Conservation (phyloP, 805 yeast genomes). For the Allodekkera sacchari region DNA sequence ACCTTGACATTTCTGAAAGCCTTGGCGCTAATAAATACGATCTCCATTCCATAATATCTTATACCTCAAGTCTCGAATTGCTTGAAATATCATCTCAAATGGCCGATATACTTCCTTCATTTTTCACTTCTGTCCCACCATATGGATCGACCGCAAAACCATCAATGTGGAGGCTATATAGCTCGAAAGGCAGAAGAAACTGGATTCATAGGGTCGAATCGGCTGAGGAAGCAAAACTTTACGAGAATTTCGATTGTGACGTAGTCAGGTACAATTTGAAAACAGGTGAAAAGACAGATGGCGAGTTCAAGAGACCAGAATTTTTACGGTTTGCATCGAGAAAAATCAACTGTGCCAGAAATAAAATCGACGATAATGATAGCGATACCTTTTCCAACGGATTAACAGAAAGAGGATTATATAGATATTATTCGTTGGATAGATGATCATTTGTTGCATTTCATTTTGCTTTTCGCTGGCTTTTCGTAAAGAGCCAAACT, state of each 20-base stretch:
- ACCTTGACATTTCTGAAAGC: conserved; percentile 36
- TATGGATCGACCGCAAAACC: conserved; percentile 10
- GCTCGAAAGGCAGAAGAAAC: conserved; percentile 51
- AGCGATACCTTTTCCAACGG: conserved; percentile 46
- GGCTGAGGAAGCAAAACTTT: conserved; percentile 5
- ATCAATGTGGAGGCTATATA: conserved; percentile 40
- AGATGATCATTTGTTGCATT: conserved; percentile 20
- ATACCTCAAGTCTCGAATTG: conserved; percentile 25
- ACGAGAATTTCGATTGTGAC: conserved; percentile 23
- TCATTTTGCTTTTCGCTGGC: too few relatives aligned
- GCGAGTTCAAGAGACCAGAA: conserved; percentile 35
- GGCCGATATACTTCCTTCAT: conserved; percentile 23
- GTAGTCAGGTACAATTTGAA: conserved; percentile 52
- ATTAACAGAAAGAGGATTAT: conserved; percentile 42
- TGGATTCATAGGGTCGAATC: conserved; percentile 41
- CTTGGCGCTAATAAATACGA: too few relatives aligned
- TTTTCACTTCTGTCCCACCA: conserved; percentile 12
- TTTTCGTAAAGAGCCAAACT: too few relatives aligned
- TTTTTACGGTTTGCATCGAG: conserved; percentile 46
- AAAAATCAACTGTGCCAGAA: conserved; percentile 47
- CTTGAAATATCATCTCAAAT: conserved; percentile 58
- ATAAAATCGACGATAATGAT: conserved; percentile 33
- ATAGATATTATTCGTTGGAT: conserved; percentile 49
- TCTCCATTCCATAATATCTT: too few relatives aligned
- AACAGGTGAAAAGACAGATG: conserved; percentile 52